These are phyloP conservation scores for Candida parachauliodes DNA, from an alignment of 805 yeast genomes.

Conservation along the genomic window DNA sequence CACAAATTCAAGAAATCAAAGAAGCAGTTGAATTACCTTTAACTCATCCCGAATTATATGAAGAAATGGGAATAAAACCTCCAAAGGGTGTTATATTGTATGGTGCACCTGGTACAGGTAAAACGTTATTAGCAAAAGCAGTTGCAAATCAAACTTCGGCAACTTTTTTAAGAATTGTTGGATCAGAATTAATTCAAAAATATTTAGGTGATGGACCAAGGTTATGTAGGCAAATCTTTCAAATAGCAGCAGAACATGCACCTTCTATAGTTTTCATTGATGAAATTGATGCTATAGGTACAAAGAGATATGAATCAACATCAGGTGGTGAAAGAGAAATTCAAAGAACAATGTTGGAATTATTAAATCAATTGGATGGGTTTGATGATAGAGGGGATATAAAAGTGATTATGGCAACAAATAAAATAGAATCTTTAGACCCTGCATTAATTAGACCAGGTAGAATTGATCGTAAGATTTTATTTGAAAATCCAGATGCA, in stretches of 20 bases:
- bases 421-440: slow-evolving; percentile 88
- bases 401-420: slow-evolving; percentile 97
- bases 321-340: slow-evolving; percentile 97
- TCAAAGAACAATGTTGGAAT: slow-evolving; percentile 96
- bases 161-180: slow-evolving; percentile 92
- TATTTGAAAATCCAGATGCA: slow-evolving; percentile 94
- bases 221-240: slow-evolving; percentile 88
- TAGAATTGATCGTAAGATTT: slow-evolving; percentile 91
- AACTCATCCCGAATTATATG: slow-evolving; percentile 94
- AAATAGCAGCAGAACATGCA: slow-evolving; percentile 94
- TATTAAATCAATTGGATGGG: slow-evolving; percentile 92
- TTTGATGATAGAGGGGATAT: slow-evolving; percentile 97
- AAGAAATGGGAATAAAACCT: slow-evolving; percentile 98
- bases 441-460: slow-evolving; percentile 98
- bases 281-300: slow-evolving; percentile 98
- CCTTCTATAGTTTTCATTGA: slow-evolving; percentile 98
- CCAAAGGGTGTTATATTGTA: slow-evolving; percentile 96
- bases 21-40: slow-evolving; percentile 95
- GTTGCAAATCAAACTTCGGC: slow-evolving; percentile 98
- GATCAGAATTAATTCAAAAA: slow-evolving; percentile 94
- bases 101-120: slow-evolving; percentile 99
- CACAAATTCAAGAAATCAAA: slow-evolving; percentile 95
- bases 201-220: slow-evolving; percentile 98
- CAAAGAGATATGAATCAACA: slow-evolving; percentile 95
- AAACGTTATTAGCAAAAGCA: slow-evolving; percentile 92